Evolutionary conservation across 2,329 filamentous ascomycete genomes (phyloP), one percentile per base, ranked within the genome.

Genomic region (Ophiostoma tasmaniense): DNA sequence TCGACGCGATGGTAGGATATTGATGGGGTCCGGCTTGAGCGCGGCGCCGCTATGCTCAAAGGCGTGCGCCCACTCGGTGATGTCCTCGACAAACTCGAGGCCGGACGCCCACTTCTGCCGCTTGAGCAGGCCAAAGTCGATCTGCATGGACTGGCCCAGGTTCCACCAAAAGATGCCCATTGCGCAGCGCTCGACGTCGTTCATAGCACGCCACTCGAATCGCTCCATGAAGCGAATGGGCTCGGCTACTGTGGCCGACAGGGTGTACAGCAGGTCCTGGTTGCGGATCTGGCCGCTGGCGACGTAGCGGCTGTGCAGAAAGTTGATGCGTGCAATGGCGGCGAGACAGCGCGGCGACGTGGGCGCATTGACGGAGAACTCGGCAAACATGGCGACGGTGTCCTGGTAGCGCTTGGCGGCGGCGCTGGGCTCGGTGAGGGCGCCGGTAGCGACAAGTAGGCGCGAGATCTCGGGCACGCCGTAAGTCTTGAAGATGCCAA

Each of bases 131-230:
- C 67, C 75, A 72, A 85, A 86, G 65, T 80, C 76, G 71, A 93
- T 90, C 0, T 81, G 83, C 85, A 93, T 89, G 67, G 85, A 85
- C 73, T 92, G 87, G 17, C 90, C 90, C 20, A 91, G 78, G 67
- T 82, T 82, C 76, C 90, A 90, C 90, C 89, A 93, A 74, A 90
- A 87, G 0, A 85, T 87, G 20, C 85, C 87, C 37, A 89, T 77
- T 0, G 89, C 90, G 71, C 88, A 90, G 11, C 81, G 76, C 76
- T 93, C 91, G 77, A 93, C 81, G 0, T 89, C 85, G 20, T 83
- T 89, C 28, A 91, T 76, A 4, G 79, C 52, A 1, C 91, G 84
- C 90, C 90, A 94, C 75, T 94, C 91, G 73, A 87, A 90, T 6
- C 79, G 79, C 5, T 81, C 76, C 39, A 90, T 83, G 81, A 89